Evolutionary conservation across 2,329 filamentous ascomycete genomes (phyloP), one percentile per base, ranked within the genome.

Genomic region (Scedosporium aurantiacum): DNA sequence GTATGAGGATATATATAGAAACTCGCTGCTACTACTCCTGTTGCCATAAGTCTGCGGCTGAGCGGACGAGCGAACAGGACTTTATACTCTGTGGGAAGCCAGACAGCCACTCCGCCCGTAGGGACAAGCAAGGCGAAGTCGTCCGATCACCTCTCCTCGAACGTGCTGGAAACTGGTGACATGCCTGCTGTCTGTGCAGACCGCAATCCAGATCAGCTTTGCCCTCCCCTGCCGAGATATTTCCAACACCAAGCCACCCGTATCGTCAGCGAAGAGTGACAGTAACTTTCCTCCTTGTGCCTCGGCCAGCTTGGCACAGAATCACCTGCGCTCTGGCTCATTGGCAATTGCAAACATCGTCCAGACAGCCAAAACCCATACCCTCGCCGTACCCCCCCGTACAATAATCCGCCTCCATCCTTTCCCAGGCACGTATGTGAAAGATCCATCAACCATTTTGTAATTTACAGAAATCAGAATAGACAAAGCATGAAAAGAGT

Each of bases 391-490:
- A 8, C 7, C 54, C 58, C 58, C 40, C 2, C 28, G 4, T 18
- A 45, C 2, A 32, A 50, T 21, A 10, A 18, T 25, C 41, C 43
- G n/a, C 18, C 16, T 8, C 40, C 5, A 18, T 32, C 58, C 25
- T 21, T 23, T 14, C 28, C 47, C 47, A 21, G n/a, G 54, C 21
- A 8, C 16, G 54, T 57, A 32, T 57, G 54, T 57, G 3, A 25
- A 23, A 37, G 16, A 57, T 25, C 54, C 27, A 32, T n/a, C 27
- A n/a, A 57, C n/a, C 18, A 2, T 32, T 57, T 40, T 57, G 54
- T 57, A 57, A 40, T 60, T 60, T 60, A 54, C 58, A 55, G 37
- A 41, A 54, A 50, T 32, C 41, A 45, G 60, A 28, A 18, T 32
- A 14, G 21, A 28, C 16, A 58, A n/a, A 60, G 50, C 21, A 21